These are phyloP conservation scores for Hygrocybe punicea DNA, from an alignment of 768 basidiomycete species.

Conservation along the genomic window DNA sequence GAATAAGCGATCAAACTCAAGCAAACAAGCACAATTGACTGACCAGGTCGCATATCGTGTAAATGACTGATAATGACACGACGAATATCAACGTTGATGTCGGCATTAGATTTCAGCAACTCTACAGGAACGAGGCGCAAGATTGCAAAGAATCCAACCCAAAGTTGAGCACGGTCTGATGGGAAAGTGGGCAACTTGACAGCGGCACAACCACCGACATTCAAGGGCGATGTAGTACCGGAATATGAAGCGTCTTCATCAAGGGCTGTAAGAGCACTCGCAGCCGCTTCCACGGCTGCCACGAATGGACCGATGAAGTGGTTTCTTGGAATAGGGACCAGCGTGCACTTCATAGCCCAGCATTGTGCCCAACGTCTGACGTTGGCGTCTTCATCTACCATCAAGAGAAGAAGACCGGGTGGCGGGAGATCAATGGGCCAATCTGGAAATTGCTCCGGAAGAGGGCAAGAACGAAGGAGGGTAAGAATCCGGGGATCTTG, in stretches of 20 bases:
- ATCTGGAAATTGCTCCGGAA: slow-evolving; percentile 33
- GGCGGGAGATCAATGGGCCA: slow-evolving; percentile 64
- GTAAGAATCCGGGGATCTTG: slow-evolving; percentile 46
- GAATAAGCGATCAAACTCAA: slow-evolving; percentile 11
- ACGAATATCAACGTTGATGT: slow-evolving; percentile 43
- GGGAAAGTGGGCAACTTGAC: slow-evolving; percentile 21
- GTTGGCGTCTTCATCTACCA: slow-evolving; percentile 46
- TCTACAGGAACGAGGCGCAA: slow-evolving; percentile 56
- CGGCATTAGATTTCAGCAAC: slow-evolving; percentile 31
- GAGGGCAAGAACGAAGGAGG: slow-evolving; percentile 38
- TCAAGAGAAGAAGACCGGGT: slow-evolving; percentile 55
- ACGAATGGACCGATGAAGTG: slow-evolving; percentile 49
- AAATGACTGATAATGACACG: slow-evolving; percentile 59
- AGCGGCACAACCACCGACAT: not conserved
- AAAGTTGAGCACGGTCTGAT: slow-evolving; percentile 45
- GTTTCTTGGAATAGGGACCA: slow-evolving; percentile 45
- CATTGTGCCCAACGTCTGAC: slow-evolving; percentile 60
- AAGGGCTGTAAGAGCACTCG: slow-evolving; percentile 25
- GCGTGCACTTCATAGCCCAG: slow-evolving; percentile 40
- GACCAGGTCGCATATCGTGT: slow-evolving; percentile 58
- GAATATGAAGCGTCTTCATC: not conserved
- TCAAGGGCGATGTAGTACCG: slow-evolving; percentile 1
- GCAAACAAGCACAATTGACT: slow-evolving; percentile 27
- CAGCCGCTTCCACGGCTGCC: slow-evolving; percentile 43
- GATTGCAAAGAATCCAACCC: slow-evolving; percentile 45